Conservation (phyloP, 2,329 filamentous ascomycete species). For the Drechslerella coelobrocha region DNA sequence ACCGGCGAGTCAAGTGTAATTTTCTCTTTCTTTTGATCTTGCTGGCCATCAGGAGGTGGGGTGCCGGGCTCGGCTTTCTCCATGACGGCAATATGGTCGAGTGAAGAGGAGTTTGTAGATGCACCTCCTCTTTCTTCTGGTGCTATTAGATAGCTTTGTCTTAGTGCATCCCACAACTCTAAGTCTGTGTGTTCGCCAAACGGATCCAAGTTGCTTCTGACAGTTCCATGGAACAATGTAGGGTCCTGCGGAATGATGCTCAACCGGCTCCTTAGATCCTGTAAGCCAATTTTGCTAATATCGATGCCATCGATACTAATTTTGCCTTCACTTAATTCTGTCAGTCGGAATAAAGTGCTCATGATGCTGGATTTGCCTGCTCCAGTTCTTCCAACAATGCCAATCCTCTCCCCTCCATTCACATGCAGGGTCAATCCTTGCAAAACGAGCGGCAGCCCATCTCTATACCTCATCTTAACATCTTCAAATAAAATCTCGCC, state of each 20-base stretch:
- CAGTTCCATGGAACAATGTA: constrained; percentile 80
- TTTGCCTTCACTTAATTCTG: constrained; percentile 69
- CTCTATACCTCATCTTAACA: constrained; percentile 79
- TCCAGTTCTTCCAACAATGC: constrained; percentile 80
- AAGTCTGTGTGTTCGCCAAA: constrained; percentile 80
- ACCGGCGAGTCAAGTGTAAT: constrained; percentile 84
- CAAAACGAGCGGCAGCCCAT: constrained; percentile 74
- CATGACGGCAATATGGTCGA: constrained; percentile 9
- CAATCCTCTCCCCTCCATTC: constrained; percentile 76
- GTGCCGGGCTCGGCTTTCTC: constrained; percentile 51
- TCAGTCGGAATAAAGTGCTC: constrained; percentile 79
- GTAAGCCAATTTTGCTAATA: constrained; percentile 75
- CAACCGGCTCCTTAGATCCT: constrained; percentile 76
- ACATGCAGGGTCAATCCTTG: constrained; percentile 75
- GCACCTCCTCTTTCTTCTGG: constrained; percentile 47
- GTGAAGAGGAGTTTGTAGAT: constrained; percentile 15
- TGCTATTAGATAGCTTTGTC: constrained; percentile 74
- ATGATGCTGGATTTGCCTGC: constrained; percentile 85
- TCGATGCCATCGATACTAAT: constrained; percentile 72
- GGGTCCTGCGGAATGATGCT: constrained; percentile 86
- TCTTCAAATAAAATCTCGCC: constrained; percentile 80
- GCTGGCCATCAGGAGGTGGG: constrained; percentile 53
- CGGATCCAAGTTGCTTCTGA: constrained; percentile 79
- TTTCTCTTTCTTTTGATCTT: constrained; percentile 61
- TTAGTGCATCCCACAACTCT: constrained; percentile 77